Conservation (phyloP, 768 basidiomycete species). For the Collybiopsis luxurians region DNA sequence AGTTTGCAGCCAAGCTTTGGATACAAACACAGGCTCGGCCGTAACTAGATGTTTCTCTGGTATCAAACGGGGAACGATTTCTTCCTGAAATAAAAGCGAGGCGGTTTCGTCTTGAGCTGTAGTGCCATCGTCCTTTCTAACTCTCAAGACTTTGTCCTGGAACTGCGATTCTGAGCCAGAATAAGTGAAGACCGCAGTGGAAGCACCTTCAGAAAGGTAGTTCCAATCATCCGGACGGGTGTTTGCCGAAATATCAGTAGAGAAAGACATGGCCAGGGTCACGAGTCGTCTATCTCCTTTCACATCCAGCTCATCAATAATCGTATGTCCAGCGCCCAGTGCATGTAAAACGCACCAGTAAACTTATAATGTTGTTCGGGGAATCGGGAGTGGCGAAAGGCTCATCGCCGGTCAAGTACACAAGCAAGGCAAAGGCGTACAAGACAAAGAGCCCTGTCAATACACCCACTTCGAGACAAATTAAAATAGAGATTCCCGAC, state of each 20-base stretch:
- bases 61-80: slow-evolving; percentile 65
- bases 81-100: slow-evolving; percentile 49
- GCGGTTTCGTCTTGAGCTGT: slow-evolving; percentile 30
- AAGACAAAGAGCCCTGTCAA: background rate
- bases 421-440: background rate
- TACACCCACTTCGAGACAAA: background rate
- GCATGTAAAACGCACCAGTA: no score
- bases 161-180: slow-evolving; percentile 52
- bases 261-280: no score
- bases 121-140: slow-evolving; percentile 54
- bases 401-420: slow-evolving; percentile 2
- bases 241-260: background rate
- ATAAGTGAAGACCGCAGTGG: slow-evolving; percentile 87
- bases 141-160: slow-evolving; percentile 67
- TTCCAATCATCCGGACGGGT: slow-evolving; percentile 60
- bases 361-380: slow-evolving; percentile 2
- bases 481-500: background rate
- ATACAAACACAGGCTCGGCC: slow-evolving; percentile 46
- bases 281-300: background rate
- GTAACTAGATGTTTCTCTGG: slow-evolving; percentile 57
- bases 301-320: background rate
- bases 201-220: slow-evolving; percentile 92
- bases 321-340: no score
- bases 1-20: slow-evolving; percentile 56
- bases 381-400: background rate